A percentile compares a stretch with the other conserved stretches of the same genome.
phyloP scores from a whole-genome alignment of 169 alveolate genomes.

The Eimeria praecox region DNA sequence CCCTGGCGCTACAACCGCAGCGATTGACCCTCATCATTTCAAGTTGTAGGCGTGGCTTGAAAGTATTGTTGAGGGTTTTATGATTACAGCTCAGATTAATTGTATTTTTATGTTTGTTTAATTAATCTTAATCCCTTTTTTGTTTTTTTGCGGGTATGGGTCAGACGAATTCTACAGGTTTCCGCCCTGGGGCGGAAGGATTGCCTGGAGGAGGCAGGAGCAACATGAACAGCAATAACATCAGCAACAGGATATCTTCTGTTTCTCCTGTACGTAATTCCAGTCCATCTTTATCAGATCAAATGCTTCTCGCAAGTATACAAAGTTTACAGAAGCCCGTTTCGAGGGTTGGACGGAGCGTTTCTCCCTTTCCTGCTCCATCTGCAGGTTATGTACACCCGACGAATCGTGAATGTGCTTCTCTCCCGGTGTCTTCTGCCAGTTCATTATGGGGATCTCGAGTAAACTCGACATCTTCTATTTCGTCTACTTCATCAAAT shows the following conservation, averaged over 20 bases:
- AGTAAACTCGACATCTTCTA: not conserved
- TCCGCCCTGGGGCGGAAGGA: not conserved
- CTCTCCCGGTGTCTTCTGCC: not conserved
- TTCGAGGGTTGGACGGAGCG: not conserved
- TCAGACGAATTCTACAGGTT: not conserved
- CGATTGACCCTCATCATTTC: not conserved
- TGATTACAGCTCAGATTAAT: not conserved
- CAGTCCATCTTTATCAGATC: not conserved
- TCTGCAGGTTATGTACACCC: not conserved
- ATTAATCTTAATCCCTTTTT: not conserved
- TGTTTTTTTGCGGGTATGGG: not conserved
- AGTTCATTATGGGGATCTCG: not conserved
- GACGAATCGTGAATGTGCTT: not conserved
- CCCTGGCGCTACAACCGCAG: not conserved
- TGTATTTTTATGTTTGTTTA: not conserved
- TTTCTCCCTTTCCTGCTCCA: not conserved
- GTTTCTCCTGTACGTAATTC: not conserved
- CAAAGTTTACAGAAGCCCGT: not conserved
- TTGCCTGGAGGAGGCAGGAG: not conserved
- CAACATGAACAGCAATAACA: not conserved
- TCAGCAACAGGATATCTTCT: not conserved
- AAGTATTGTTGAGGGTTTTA: not conserved
- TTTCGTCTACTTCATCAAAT: not conserved
- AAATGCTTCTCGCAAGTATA: not conserved
- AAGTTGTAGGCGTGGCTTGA: not conserved